phyloP scores from a whole-genome alignment of 176 grass and related monocot genomes.

The Cenchrus fungigraminus region DNA sequence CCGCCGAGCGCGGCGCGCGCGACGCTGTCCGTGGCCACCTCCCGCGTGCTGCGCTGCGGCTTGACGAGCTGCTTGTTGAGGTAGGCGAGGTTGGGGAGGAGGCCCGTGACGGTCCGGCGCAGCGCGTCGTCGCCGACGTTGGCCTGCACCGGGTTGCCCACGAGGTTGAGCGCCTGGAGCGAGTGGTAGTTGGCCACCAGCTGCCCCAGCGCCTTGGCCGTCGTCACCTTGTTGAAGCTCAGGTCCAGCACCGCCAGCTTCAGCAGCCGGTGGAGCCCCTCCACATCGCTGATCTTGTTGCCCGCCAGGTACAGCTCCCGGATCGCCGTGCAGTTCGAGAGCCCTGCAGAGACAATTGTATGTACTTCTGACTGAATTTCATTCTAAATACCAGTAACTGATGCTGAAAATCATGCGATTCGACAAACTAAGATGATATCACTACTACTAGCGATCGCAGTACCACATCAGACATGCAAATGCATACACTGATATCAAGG shows the following conservation, averaged over 20 bases:
- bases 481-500: not conserved
- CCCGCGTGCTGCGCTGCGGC: constrained; percentile 66
- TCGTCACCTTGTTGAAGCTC: constrained; percentile 96
- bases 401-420: not conserved
- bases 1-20: constrained; percentile 78
- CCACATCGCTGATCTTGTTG: constrained; percentile 91
- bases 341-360: constrained; percentile 42
- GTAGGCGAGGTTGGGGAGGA: constrained; percentile 78
- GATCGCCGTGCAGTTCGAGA: constrained; percentile 81
- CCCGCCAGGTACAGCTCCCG: constrained; percentile 90
- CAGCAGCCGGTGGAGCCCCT: constrained; percentile 92
- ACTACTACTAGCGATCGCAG: not conserved
- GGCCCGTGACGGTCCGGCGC: constrained; percentile 64
- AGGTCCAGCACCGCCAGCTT: constrained; percentile 94
- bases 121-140: constrained; percentile 94
- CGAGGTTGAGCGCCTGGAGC: constrained; percentile 84
- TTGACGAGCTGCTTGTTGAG: constrained; percentile 91
- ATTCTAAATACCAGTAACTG: not conserved
- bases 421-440: not conserved
- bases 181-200: constrained; percentile 98
- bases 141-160: constrained; percentile 88
- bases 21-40: constrained; percentile 65
- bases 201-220: constrained; percentile 88
- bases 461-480: not conserved
- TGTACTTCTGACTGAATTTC: too few species aligned